These are phyloP conservation scores for Musa acuminata DNA, from an alignment of 176 grass and related monocot species.

Conservation along the genomic window DNA sequence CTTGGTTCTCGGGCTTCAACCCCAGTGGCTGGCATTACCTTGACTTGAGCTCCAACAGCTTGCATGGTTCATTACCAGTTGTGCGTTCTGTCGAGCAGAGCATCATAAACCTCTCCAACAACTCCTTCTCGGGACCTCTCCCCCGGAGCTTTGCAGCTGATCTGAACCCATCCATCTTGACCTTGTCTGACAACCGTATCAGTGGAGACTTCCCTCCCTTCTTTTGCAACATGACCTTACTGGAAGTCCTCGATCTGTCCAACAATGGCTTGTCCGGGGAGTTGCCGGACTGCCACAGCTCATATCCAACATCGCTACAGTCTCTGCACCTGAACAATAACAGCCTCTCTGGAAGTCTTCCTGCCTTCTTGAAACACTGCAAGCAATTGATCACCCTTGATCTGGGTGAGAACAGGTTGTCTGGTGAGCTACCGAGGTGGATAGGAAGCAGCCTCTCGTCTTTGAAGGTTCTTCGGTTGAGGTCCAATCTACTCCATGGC, in stretches of 20 bases:
- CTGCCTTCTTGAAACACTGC: not conserved
- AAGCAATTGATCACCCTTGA: not conserved
- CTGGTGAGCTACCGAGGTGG: not conserved
- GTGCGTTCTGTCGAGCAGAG: not conserved
- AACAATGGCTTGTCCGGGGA: not conserved
- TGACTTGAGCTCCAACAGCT: not conserved
- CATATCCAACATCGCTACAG: not conserved
- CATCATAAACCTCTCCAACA: not conserved
- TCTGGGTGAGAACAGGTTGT: not conserved
- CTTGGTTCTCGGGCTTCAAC: not conserved
- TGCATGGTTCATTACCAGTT: not conserved
- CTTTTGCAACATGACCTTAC: not conserved
- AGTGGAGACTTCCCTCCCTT: not conserved
- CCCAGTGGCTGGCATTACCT: not conserved
- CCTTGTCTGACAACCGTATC: not conserved
- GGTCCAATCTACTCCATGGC: not conserved
- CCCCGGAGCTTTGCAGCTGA: not conserved
- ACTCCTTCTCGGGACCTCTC: not conserved
- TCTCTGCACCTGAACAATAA: constrained; percentile 5
- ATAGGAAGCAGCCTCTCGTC: not conserved
- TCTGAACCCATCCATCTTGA: not conserved
- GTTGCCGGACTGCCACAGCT: not conserved
- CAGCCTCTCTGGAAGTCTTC: not conserved
- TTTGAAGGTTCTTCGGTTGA: not conserved
- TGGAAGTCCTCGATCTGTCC: not conserved